Percentiles rank a stretch among this genome's conserved stretches.
Evolutionary conservation across 208 protist genomes (phyloP).

Genomic region (Crithidia mellificae): DNA sequence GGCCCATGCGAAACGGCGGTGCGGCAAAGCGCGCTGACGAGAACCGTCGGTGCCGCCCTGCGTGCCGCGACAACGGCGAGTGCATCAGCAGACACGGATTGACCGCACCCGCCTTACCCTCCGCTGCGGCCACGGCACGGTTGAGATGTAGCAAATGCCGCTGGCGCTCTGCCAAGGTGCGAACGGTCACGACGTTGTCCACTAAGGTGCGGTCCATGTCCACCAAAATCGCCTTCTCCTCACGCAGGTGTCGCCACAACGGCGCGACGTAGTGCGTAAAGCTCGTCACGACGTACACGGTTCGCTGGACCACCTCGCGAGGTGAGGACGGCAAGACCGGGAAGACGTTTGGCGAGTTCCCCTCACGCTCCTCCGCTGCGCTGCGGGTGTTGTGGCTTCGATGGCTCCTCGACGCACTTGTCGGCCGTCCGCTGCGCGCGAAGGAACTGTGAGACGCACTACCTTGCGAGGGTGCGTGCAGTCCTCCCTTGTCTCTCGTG

Average conservation of each 20-base stretch:
- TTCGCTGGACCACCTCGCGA: conserved; percentile 37
- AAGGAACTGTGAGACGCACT: no score
- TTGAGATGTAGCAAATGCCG: conserved; percentile 23
- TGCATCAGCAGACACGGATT: conserved; percentile 29
- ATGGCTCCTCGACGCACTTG: no score
- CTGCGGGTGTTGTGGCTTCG: background rate
- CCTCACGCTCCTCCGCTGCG: background rate
- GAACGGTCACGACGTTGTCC: conserved; percentile 70
- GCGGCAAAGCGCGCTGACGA: conserved; percentile 3
- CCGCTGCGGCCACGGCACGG: conserved; percentile 14
- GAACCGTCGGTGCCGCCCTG: background rate
- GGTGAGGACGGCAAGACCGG: background rate
- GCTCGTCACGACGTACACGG: conserved; percentile 44
- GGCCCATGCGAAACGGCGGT: conserved; percentile 4
- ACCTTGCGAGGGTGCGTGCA: no score
- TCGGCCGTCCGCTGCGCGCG: no score
- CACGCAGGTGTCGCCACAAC: conserved; percentile 58
- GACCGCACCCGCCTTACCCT: background rate
- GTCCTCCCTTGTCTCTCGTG: background rate
- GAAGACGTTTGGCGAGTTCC: background rate
- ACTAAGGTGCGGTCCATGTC: conserved; percentile 88
- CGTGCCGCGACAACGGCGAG: no score
- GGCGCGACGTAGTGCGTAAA: conserved; percentile 68
- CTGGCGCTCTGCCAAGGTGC: conserved; percentile 25
- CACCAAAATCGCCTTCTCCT: conserved; percentile 69